These are phyloP conservation scores for Penicillium aurantiogriseum DNA, from an alignment of 2,329 filamentous ascomycete genomes.

Conservation along the genomic window DNA sequence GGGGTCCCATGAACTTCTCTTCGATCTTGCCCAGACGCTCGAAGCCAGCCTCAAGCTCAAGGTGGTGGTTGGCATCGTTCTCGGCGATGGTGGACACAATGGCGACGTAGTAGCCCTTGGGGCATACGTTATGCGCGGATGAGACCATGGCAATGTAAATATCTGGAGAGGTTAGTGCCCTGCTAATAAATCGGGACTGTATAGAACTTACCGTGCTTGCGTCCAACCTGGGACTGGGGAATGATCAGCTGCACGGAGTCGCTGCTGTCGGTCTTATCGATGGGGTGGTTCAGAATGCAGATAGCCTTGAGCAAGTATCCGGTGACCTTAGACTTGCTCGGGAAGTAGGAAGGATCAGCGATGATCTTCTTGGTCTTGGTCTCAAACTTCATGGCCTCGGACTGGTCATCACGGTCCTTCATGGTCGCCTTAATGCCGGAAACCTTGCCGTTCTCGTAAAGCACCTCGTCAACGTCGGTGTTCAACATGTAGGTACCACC, in stretches of 20 bases:
- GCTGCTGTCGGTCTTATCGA: conserved; percentile 81
- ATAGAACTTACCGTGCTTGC: conserved; percentile 78
- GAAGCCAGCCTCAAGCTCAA: conserved; percentile 89
- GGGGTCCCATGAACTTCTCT: conserved; percentile 93
- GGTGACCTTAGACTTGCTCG: conserved; percentile 78
- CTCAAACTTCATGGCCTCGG: conserved; percentile 80
- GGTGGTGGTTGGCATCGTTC: conserved; percentile 84
- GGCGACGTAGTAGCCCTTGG: conserved; percentile 98
- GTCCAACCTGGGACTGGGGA: conserved; percentile 92
- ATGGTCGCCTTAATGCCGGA: conserved; percentile 96
- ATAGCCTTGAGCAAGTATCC: conserved; percentile 94
- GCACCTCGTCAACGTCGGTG: conserved; percentile 84
- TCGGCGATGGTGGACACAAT: conserved; percentile 98
- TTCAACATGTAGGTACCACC: conserved; percentile 99
- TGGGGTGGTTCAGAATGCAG: conserved; percentile 93
- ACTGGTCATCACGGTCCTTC: conserved; percentile 75
- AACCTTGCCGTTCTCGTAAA: conserved; percentile 81
- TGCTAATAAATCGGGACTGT: neutral
- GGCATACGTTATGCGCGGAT: conserved; percentile 94
- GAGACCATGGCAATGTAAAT: conserved; percentile 97
- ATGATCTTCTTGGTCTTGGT: conserved; percentile 96
- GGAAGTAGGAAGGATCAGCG: conserved; percentile 95
- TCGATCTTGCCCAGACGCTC: conserved; percentile 90
- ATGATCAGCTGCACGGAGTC: conserved; percentile 96
- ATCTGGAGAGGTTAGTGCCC: conserved; percentile 53